Evolutionary conservation across 305 asterid species (phyloP).

Genomic region (Vinca major): DNA sequence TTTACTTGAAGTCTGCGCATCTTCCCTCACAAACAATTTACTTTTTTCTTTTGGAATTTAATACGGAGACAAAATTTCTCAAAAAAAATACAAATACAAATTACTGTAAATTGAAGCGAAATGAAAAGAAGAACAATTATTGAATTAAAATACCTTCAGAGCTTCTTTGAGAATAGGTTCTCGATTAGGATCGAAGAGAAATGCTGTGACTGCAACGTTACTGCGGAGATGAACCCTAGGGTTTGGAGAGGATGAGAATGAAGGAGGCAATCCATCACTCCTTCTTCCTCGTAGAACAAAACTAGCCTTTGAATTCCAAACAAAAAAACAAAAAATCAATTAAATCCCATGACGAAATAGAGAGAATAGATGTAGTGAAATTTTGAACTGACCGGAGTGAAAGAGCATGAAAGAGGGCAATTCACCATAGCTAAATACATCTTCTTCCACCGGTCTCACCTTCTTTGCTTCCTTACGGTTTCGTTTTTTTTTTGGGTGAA

Average conservation of each 20-base stretch:
- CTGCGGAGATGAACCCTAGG: neutral
- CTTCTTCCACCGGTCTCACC: too few species aligned
- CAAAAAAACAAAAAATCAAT: too few species aligned
- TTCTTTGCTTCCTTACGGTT: too few species aligned
- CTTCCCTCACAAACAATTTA: too few species aligned
- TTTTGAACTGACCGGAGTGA: neutral
- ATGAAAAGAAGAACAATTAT: too few species aligned
- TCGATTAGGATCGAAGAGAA: conserved; percentile 12
- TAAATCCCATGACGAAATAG: neutral
- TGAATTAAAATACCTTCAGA: conserved; percentile 6
- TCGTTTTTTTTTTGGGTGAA: too few species aligned
- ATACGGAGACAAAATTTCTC: neutral
- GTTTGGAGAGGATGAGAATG: neutral
- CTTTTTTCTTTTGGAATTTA: too few species aligned
- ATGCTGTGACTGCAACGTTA: neutral
- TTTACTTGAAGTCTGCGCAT: too few species aligned
- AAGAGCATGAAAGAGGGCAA: neutral
- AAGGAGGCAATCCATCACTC: neutral
- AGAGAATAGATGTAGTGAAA: neutral
- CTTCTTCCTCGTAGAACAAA: neutral
- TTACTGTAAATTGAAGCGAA: neutral
- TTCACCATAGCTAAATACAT: neutral
- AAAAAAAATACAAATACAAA: too few species aligned
- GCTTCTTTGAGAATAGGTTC: conserved; percentile 10
- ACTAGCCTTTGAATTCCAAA: neutral